A percentile compares a stretch with the other conserved stretches of the same genome.
phyloP scores from a whole-genome alignment of 371 early-diverging fungal genomes.

The Mortierella sp. region DNA sequence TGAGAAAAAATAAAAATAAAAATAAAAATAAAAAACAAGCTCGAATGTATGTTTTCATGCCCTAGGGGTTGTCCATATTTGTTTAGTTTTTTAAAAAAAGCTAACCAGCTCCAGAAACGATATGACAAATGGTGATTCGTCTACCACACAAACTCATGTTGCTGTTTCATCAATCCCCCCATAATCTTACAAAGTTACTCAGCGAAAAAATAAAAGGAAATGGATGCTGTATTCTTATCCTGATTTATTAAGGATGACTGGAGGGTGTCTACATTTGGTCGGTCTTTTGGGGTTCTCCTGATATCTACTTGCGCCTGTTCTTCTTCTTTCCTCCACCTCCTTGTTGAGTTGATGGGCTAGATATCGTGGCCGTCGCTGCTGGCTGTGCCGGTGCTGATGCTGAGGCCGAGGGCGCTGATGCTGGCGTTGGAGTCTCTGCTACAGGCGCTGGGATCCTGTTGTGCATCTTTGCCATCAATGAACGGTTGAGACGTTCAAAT shows the following conservation, averaged over 20 bases:
- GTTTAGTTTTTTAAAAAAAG: too few species aligned
- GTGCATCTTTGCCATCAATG: constrained; percentile 81
- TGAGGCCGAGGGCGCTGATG: constrained; percentile 1
- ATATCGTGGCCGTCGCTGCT: constrained; percentile 33
- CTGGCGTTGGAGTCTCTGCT: constrained; percentile 6
- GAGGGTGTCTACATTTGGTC: too few species aligned
- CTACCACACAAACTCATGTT: neutral
- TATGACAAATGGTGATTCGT: neutral
- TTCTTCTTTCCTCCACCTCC: constrained; percentile 56
- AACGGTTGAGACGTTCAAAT: constrained; percentile 75
- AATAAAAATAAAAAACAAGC: neutral
- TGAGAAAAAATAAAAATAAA: neutral
- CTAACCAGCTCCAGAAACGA: too few species aligned
- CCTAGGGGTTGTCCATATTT: too few species aligned
- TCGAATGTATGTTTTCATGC: neutral
- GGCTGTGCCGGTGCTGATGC: constrained; percentile 17
- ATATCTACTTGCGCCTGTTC: constrained; percentile 48
- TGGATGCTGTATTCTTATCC: neutral
- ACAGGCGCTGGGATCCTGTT: constrained; percentile 57
- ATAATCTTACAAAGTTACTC: neutral
- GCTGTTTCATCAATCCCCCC: neutral
- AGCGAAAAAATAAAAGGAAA: neutral
- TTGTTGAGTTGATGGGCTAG: constrained; percentile 44
- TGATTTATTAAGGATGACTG: neutral
- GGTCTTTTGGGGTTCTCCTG: neutral